Percentiles rank a stretch among this genome's conserved stretches.
These are phyloP conservation scores for Epichloe hybrida DNA, from an alignment of 2,329 filamentous ascomycete species.

Conservation along the genomic window DNA sequence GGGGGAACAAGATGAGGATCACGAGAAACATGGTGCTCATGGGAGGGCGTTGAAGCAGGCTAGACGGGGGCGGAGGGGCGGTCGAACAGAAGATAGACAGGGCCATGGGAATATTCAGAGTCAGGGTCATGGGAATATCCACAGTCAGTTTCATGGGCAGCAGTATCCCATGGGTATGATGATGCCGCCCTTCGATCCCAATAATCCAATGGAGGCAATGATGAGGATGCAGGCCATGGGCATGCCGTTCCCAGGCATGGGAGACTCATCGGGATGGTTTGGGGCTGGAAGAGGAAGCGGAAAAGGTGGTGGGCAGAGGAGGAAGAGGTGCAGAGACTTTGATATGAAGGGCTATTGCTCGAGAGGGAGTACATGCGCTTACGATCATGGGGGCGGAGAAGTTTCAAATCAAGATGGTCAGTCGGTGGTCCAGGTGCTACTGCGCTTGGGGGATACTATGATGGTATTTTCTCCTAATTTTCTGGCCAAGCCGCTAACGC, in stretches of 20 bases:
- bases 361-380: constrained; percentile 52
- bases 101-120: not conserved
- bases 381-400: constrained; percentile 42
- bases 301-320: constrained; percentile 15
- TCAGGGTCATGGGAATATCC: not conserved
- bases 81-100: constrained; percentile 12
- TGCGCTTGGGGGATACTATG: too few species aligned
- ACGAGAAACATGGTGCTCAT: not conserved
- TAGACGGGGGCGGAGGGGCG: constrained; percentile 34
- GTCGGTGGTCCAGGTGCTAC: not conserved
- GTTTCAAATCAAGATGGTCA: constrained; percentile 14
- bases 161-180: constrained; percentile 3
- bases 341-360: constrained; percentile 61
- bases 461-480: not conserved
- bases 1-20: constrained; percentile 2
- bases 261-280: constrained; percentile 19
- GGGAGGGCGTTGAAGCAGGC: constrained; percentile 43
- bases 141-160: constrained; percentile 6
- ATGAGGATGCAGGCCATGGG: constrained; percentile 47
- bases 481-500: not conserved
- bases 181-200: constrained; percentile 38
- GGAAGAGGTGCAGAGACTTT: constrained; percentile 50
- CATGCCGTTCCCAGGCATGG: constrained; percentile 26
- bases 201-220: constrained; percentile 47
- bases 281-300: constrained; percentile 4